These are phyloP conservation scores for Solanum habrochaites DNA, from an alignment of 257 asterid genomes.

Conservation along the genomic window DNA sequence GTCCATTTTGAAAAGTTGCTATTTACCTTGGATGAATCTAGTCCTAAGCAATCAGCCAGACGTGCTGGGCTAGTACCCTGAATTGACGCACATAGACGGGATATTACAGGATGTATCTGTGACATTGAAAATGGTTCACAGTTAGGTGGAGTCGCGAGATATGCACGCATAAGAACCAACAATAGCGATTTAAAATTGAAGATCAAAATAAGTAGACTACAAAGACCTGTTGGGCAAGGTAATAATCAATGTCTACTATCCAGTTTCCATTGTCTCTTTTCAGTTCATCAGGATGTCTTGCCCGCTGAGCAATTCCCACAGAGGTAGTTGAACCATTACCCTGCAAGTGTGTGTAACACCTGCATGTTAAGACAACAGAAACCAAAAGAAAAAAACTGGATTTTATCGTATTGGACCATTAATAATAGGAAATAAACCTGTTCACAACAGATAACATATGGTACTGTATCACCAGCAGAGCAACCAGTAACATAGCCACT, in stretches of 20 bases:
- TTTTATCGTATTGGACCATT: not conserved
- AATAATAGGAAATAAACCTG: conserved; percentile 37
- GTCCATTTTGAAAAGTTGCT: not conserved
- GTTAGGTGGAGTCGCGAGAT: conserved; percentile 3
- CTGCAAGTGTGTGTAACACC: conserved; percentile 23
- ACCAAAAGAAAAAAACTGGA: not conserved
- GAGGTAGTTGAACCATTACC: conserved; percentile 59
- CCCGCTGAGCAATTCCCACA: conserved; percentile 89
- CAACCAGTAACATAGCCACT: conserved; percentile 84
- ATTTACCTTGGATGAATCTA: conserved; percentile 84
- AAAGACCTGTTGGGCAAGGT: conserved; percentile 91
- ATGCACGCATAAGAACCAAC: conserved; percentile 3
- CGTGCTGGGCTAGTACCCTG: conserved; percentile 97
- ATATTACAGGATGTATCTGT: conserved; percentile 98
- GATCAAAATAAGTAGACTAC: not conserved
- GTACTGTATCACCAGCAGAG: conserved; percentile 94
- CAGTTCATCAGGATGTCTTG: conserved; percentile 97
- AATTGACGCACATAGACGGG: conserved; percentile 91
- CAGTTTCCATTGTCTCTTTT: conserved; percentile 62
- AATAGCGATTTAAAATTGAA: not conserved
- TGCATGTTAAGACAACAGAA: not conserved
- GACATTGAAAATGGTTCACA: conserved; percentile 7
- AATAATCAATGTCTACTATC: conserved; percentile 89
- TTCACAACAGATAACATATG: conserved; percentile 88
- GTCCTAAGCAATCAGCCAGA: conserved; percentile 97